phyloP scores from a whole-genome alignment of 441 rosid species.

The Breynia disticha region DNA sequence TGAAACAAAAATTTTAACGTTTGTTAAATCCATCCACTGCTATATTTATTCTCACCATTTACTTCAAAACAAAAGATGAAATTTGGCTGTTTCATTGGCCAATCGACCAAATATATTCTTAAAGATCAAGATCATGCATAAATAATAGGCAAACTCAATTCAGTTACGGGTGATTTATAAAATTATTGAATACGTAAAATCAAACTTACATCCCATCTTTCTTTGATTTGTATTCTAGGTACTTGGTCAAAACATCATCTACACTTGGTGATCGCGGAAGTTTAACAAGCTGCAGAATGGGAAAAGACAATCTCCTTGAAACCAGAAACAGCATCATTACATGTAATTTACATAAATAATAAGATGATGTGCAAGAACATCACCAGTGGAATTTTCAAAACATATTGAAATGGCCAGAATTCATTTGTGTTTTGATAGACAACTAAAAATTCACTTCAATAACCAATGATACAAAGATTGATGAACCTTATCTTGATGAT shows the following conservation, averaged over 20 bases:
- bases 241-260: conserved; percentile 78
- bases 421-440: too few species aligned
- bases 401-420: too few species aligned
- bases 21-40: too few species aligned
- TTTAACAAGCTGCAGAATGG: conserved; percentile 65
- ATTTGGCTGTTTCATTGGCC: too few species aligned
- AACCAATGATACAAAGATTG: neutral
- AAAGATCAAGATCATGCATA: too few species aligned
- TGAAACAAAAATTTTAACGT: neutral
- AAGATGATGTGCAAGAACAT: too few species aligned
- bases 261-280: conserved; percentile 87
- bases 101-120: too few species aligned
- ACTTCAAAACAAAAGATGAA: too few species aligned
- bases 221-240: conserved; percentile 75
- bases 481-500: conserved; percentile 72
- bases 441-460: neutral
- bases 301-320: neutral
- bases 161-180: neutral
- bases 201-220: conserved; percentile 76
- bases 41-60: too few species aligned
- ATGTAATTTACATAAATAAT: too few species aligned
- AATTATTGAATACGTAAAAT: conserved; percentile 7
- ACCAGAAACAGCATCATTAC: too few species aligned
- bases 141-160: neutral
- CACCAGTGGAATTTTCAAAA: too few species aligned